Conservation (phyloP, 2,329 filamentous ascomycete species). For the Colletotrichum tanaceti region DNA sequence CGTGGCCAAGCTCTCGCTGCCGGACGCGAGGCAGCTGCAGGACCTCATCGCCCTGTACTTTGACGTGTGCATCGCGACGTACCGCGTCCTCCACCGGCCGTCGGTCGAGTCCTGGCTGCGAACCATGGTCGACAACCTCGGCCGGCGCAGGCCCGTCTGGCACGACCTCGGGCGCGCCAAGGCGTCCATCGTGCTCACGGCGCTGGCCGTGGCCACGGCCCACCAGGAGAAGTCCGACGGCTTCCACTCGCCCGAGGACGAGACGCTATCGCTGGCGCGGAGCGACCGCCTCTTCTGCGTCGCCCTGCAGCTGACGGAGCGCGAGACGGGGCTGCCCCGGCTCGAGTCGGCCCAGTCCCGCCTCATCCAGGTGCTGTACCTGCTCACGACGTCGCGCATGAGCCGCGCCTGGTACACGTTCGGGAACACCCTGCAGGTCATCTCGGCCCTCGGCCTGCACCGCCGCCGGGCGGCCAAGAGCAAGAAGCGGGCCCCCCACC, state of each 20-base stretch:
- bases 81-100: constrained; percentile 67
- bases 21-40: constrained; percentile 49
- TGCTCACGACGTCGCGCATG: constrained; percentile 68
- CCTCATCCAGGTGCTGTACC: constrained; percentile 67
- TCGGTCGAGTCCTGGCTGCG: constrained; percentile 62
- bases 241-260: constrained; percentile 43
- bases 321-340: constrained; percentile 45
- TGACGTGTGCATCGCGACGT: constrained; percentile 70
- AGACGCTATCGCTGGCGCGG: constrained; percentile 44
- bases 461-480: constrained; percentile 53
- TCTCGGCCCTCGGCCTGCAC: constrained; percentile 57
- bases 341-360: constrained; percentile 67
- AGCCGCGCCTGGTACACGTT: constrained; percentile 72
- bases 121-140: constrained; percentile 53
- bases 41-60: constrained; percentile 65
- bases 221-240: constrained; percentile 55
- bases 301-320: constrained; percentile 51
- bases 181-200: constrained; percentile 60
- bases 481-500: no score
- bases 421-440: constrained; percentile 66
- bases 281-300: constrained; percentile 58
- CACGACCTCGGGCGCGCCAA: constrained; percentile 56
- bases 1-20: constrained; percentile 51
- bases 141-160: constrained; percentile 51
- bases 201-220: constrained; percentile 60